Evolutionary conservation across 2,329 filamentous ascomycete species (phyloP).

Genomic region (Magnaporthiopsis rhizophila): DNA sequence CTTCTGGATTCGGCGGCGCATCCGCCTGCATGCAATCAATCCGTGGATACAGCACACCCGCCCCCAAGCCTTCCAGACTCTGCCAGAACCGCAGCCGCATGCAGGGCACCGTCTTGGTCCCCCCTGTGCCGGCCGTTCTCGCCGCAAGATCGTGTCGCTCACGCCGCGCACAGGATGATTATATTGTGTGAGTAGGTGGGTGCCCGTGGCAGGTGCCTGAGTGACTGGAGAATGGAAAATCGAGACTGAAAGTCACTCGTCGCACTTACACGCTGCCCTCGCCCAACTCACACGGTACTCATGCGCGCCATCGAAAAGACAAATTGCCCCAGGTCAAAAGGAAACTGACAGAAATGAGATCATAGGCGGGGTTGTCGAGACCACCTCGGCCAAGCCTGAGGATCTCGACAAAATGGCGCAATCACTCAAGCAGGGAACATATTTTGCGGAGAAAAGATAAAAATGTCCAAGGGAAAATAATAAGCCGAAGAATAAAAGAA

Average conservation of each 20-base stretch:
- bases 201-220: neutral
- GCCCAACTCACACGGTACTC: neutral
- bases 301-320: neutral
- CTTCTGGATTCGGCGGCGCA: neutral
- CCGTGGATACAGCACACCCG: neutral
- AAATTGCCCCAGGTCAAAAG: neutral
- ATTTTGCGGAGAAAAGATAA: neutral
- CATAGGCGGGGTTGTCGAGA: neutral
- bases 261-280: neutral
- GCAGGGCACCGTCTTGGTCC: neutral
- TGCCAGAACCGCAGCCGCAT: neutral
- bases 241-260: neutral
- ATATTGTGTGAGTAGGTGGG: neutral
- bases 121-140: neutral
- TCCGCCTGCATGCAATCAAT: neutral
- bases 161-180: neutral
- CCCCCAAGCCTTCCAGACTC: constrained; percentile 24
- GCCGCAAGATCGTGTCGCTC: neutral
- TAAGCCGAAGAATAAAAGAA: neutral
- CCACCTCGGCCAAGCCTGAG: neutral
- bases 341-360: neutral
- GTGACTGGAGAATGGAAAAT: neutral
- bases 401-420: neutral
- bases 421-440: neutral
- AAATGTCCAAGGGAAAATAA: neutral